Evolutionary conservation across 2,329 filamentous ascomycete species (phyloP), one percentile per base, ranked within the genome.

Genomic region (Sarocladium brachiariae): DNA sequence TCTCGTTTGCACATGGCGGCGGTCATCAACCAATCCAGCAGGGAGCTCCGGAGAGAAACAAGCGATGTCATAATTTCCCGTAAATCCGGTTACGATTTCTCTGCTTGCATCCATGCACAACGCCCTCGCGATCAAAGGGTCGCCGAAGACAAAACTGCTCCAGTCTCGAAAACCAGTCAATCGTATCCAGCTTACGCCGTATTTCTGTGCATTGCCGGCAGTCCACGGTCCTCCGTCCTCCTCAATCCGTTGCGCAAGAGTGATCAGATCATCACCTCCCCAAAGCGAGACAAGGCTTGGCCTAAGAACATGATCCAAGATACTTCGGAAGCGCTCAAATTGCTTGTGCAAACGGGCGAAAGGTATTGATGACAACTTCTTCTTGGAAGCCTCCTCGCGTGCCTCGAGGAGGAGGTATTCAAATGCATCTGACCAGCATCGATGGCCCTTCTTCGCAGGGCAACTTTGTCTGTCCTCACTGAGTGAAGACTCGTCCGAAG

Each of bases 91-190:
- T 23, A 77, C 61, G 30, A 81, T 74, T 0, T 71, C 68, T 11
- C 66, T 57, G 4, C 66, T 72, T 0, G 73, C 67, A 16, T 66
- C 60, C 13, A 71, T 67, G 56, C 66, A 70, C 55, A 83, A 78
- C 6, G 69, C 68, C 24, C 2, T 68, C 2, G 75, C 70, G 47
- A 84, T 66, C 2, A 83, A 59, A 0, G 80, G 78, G 53, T 84
- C 81, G 10, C 80, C 80, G 55, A 84, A 83, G 10, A 82, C 56
- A 38, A 75, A 75, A 52, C 73, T 75, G 53, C 75, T 75, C 80
- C 80, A 84, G 63, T 80, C 76, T 27, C 70, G 69, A n/a, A 83
- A 60, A 0, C 78, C 78, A 0, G 70, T 75, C 13, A 81, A 60
- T 19, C 58, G 59, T 13, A 43, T 43, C 39, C 4, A 27, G 34